A percentile compares a stretch with the other conserved stretches of the same genome.
Conservation (phyloP, 2,329 filamentous ascomycete species). For the Hymenoscyphus linearis region DNA sequence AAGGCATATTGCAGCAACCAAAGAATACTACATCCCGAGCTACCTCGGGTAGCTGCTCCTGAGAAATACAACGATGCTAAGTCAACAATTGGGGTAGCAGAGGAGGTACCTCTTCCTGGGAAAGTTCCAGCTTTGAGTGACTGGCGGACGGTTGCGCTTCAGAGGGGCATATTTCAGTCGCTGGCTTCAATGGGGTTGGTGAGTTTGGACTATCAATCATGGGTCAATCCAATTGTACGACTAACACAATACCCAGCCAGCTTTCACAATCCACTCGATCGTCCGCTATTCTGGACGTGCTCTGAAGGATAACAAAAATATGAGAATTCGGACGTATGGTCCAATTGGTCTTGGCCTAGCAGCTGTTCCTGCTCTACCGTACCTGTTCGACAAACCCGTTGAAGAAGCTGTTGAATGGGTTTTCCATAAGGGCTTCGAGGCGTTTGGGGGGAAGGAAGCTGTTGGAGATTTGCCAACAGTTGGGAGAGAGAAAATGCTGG, state of each 20-base stretch:
- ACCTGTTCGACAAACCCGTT: conserved; percentile 85
- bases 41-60: conserved; percentile 37
- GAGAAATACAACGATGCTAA: conserved; percentile 31
- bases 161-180: conserved; percentile 85
- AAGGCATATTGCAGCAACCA: conserved; percentile 90
- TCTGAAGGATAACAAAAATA: conserved; percentile 78
- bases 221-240: not conserved
- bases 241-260: conserved; percentile 7
- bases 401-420: conserved; percentile 86
- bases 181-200: conserved; percentile 87
- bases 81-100: conserved; percentile 12
- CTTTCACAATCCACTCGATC: conserved; percentile 49
- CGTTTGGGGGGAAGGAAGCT: conserved; percentile 58
- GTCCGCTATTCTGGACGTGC: conserved; percentile 83
- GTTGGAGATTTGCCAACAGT: conserved; percentile 51
- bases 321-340: conserved; percentile 71
- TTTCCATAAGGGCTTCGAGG: conserved; percentile 77
- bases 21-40: conserved; percentile 61
- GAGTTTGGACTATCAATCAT: conserved; percentile 45
- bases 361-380: conserved; percentile 77
- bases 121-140: conserved; percentile 74
- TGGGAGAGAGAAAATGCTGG: conserved; percentile 45
- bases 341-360: conserved; percentile 80
- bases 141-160: conserved; percentile 83
- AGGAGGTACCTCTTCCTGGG: conserved; percentile 25